Base-by-base conservation (phyloP, 2,329 filamentous ascomycete genomes). In the Hypoxylon sp. region DNA sequence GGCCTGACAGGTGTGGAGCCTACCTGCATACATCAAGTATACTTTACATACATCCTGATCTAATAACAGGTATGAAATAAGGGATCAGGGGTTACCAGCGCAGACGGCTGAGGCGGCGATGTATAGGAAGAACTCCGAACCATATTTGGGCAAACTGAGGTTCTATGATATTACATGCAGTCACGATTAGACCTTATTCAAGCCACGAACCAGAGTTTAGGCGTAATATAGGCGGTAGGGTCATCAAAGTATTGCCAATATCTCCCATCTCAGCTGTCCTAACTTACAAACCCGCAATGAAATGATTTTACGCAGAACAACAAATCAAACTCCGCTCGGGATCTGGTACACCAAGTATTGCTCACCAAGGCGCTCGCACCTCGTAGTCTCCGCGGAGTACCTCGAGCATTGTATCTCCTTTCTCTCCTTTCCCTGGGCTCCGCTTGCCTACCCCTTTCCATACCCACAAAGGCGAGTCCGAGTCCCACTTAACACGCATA, bases 1-100 rank as follows among this genome's bases (percentile, higher is more conserved):
- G 55, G 55, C 30, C 28, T 36, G 45, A 9, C 11, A 23, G 21
- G 46, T 57, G 52, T 63, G 48, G 60, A 49, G 60, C 45, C 19
- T 34, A 21, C 41, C 30, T 56, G 36, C 36, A 43, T 43, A 43
- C 38, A 7, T 41, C n/a, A 9, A 17, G 30, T 43, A 28, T 45
- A 45, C 9, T 2, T 45, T 43, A 43, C 38, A 43, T n/a, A n/a
- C 19, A n/a, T 13, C 21, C 32, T 38, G 21, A 38, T 17, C 19
- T 19, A 30, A 38, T 38, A 41, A 7, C 6, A 28, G 32, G 14
- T 50, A 38, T 25, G 13, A 21, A 21, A 21, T 28, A 28, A 49
- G 32, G 19, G 19, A 10, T 21, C 36, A 41, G 45, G 32, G 43
- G 28, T 21, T 11, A 19, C 11, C 7, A n/a, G 38, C 17, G 38